Conservation (phyloP, 1,284 basidiomycete species). For the Tilletia caries region DNA sequence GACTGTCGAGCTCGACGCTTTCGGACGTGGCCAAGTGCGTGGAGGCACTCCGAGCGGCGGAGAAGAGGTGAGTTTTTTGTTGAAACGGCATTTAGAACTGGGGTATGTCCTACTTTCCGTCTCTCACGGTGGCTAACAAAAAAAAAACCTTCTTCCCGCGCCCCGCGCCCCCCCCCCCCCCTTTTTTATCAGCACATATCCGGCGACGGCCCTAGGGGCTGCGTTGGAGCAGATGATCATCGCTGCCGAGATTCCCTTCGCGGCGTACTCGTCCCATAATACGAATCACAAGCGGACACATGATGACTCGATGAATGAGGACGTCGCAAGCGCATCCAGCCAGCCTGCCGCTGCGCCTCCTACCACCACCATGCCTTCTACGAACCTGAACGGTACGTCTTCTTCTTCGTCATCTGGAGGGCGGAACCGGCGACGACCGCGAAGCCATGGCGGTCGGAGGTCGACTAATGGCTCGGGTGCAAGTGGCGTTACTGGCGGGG, state of each 20-base stretch:
- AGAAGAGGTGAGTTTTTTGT: slow-evolving; percentile 17
- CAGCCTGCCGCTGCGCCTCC: background rate
- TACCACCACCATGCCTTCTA: background rate
- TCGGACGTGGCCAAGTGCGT: slow-evolving; percentile 37
- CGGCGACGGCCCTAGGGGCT: background rate
- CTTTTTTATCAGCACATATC: background rate
- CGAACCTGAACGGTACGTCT: background rate
- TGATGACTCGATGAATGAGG: slow-evolving; percentile 2
- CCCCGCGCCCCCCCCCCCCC: too few species aligned
- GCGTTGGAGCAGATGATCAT: background rate
- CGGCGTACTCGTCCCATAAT: background rate
- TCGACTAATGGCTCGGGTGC: background rate
- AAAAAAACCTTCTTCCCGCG: too few species aligned
- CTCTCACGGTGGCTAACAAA: too few species aligned
- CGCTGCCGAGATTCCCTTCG: background rate
- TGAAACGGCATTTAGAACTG: too few species aligned
- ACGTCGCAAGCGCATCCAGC: background rate
- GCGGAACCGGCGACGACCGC: background rate
- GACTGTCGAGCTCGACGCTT: slow-evolving; percentile 33
- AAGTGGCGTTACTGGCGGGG: background rate
- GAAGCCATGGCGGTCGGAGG: background rate
- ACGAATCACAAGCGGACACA: slow-evolving; percentile 4
- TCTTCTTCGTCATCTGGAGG: too few species aligned
- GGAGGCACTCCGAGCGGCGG: slow-evolving; percentile 32
- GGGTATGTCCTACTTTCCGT: too few species aligned